Evolutionary conservation across 495 filamentous ascomycete species (phyloP).

Genomic region (Amniculicola lignicola): DNA sequence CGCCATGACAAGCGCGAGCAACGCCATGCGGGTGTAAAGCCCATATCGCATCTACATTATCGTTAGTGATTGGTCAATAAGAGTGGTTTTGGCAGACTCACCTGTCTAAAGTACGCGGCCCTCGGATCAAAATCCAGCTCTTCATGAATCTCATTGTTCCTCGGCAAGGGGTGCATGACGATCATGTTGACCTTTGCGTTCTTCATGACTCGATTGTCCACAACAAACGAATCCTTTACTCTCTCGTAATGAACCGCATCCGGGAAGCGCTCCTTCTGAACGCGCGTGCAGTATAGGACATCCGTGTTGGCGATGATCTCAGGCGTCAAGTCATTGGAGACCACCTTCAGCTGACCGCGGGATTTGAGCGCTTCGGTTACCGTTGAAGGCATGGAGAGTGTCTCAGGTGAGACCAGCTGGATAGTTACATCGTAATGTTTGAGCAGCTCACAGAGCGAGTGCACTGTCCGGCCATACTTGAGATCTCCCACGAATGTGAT

Average conservation of each 20-base stretch:
- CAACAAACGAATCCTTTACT: constrained; percentile 80
- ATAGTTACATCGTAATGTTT: constrained; percentile 91
- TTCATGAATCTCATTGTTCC: constrained; percentile 87
- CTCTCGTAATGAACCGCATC: constrained; percentile 74
- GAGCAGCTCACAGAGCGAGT: constrained; percentile 89
- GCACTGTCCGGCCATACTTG: constrained; percentile 87
- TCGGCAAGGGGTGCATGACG: constrained; percentile 91
- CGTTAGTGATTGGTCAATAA: constrained; percentile 38
- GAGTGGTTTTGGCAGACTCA: constrained; percentile 51
- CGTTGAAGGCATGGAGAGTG: constrained; percentile 70
- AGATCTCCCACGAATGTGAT: constrained; percentile 96
- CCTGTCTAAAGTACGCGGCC: constrained; percentile 98
- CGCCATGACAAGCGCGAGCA: constrained; percentile 88
- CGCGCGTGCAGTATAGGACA: constrained; percentile 91
- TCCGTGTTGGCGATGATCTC: constrained; percentile 81
- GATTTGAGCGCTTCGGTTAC: constrained; percentile 67
- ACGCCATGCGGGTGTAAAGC: constrained; percentile 94
- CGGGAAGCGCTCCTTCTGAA: constrained; percentile 92
- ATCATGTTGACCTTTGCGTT: constrained; percentile 87
- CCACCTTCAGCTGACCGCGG: constrained; percentile 69
- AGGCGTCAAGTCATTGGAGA: constrained; percentile 73
- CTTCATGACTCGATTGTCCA: constrained; percentile 88
- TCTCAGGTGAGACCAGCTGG: constrained; percentile 80
- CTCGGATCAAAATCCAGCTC: constrained; percentile 97
- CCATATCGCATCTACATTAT: constrained; percentile 87